phyloP scores from a whole-genome alignment of 2,329 filamentous ascomycete species.

The Fusarium cyanostomum region DNA sequence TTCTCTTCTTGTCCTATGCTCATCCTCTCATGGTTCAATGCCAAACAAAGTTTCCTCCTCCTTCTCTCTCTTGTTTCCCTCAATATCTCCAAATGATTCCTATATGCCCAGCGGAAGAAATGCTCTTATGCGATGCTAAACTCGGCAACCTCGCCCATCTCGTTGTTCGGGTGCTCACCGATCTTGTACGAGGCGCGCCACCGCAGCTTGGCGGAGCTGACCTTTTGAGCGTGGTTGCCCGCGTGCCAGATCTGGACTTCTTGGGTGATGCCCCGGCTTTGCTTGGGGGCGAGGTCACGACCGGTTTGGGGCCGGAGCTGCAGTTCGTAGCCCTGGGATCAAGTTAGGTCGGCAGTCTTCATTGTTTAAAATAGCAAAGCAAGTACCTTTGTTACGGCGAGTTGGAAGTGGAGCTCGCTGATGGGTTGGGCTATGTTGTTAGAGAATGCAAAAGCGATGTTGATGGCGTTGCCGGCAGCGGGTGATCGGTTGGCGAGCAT shows the following conservation, averaged over 20 bases:
- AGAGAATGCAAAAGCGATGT: conserved; percentile 81
- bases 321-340: conserved; percentile 76
- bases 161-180: conserved; percentile 71
- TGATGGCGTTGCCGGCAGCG: conserved; percentile 65
- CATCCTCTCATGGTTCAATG: neutral
- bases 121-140: conserved; percentile 72
- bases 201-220: conserved; percentile 84
- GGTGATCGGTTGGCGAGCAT: conserved; percentile 73
- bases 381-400: conserved; percentile 93
- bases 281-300: conserved; percentile 77
- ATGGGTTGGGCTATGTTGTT: conserved; percentile 79
- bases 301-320: conserved; percentile 87
- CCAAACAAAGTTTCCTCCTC: neutral
- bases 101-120: neutral
- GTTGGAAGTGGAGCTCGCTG: conserved; percentile 85
- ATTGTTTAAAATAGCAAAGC: neutral
- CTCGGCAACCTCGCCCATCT: conserved; percentile 85
- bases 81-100: neutral
- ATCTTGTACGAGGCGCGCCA: conserved; percentile 88
- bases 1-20: conserved; percentile 27
- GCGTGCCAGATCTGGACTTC: conserved; percentile 79
- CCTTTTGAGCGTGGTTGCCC: conserved; percentile 73
- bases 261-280: conserved; percentile 80
- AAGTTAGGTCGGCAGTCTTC: conserved; percentile 5
- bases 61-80: neutral